These are phyloP conservation scores for Kodamaea lidongshanica DNA, from an alignment of 805 yeast species.

Conservation along the genomic window DNA sequence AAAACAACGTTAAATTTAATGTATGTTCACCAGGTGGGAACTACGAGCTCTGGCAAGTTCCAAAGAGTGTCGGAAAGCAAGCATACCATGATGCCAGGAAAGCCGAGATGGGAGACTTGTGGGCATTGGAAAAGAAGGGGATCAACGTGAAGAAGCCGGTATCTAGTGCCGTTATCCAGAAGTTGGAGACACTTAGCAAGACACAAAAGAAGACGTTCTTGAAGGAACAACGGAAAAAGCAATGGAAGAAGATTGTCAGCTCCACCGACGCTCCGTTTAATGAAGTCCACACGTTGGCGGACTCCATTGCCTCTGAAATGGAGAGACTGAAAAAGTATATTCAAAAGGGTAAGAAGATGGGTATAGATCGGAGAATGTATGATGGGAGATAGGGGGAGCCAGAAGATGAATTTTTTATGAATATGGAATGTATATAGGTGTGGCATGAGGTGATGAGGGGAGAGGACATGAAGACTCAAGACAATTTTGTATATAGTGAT, in stretches of 20 bases:
- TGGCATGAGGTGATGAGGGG: too few relatives aligned
- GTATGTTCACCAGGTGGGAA: slow-evolving; percentile 76
- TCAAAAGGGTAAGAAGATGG: slow-evolving; percentile 24
- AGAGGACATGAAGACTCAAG: too few relatives aligned
- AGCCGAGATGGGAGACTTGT: slow-evolving; percentile 74
- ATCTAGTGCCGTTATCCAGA: slow-evolving; percentile 25
- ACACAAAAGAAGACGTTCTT: slow-evolving; percentile 33
- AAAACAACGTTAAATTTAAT: slow-evolving; percentile 75
- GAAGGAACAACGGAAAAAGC: slow-evolving; percentile 30
- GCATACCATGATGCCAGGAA: slow-evolving; percentile 89
- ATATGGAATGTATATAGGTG: too few relatives aligned
- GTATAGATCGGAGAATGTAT: slow-evolving; percentile 14
- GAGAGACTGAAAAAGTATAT: slow-evolving; percentile 30
- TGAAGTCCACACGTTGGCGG: slow-evolving; percentile 20
- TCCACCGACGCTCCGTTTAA: slow-evolving; percentile 21
- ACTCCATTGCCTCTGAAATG: slow-evolving; percentile 24
- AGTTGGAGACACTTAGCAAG: slow-evolving; percentile 31
- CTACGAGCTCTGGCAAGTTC: slow-evolving; percentile 81
- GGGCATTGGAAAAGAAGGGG: slow-evolving; percentile 52
- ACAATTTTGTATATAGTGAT: slow-evolving; percentile 1
- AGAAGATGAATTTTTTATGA: neutral
- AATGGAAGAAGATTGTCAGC: slow-evolving; percentile 28
- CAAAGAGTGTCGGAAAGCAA: slow-evolving; percentile 68
- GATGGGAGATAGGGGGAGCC: slow-evolving; percentile 8
- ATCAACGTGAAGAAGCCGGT: slow-evolving; percentile 26